Percentiles rank a stretch among this genome's conserved stretches.
Evolutionary conservation across 179 eudicot species (phyloP).

Genomic region (Beta corolliflora): DNA sequence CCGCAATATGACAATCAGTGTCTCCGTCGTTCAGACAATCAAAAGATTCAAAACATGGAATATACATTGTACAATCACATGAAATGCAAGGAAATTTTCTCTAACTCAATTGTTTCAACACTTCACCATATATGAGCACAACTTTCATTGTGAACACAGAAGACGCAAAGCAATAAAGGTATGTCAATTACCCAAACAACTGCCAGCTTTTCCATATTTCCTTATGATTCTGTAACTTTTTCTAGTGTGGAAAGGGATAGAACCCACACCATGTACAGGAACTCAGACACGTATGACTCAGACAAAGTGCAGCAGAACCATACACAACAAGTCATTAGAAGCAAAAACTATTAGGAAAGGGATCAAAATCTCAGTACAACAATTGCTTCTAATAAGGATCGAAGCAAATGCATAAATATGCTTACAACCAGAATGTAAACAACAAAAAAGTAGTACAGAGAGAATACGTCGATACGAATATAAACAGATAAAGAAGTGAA

Average conservation of each 20-base stretch:
- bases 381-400: background rate
- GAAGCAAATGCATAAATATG: too few relatives aligned
- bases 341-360: background rate
- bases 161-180: background rate
- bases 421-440: background rate
- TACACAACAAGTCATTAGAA: background rate
- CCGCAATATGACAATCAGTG: background rate
- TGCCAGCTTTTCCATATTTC: background rate
- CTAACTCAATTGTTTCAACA: too few relatives aligned
- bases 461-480: background rate
- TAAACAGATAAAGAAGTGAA: background rate
- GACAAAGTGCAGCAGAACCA: background rate
- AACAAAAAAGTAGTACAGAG: background rate
- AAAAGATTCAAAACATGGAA: background rate
- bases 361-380: background rate
- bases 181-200: background rate
- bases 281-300: background rate
- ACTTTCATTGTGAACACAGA: background rate
- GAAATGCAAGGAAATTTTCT: too few relatives aligned
- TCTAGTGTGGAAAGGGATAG: background rate
- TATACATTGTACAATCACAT: too few relatives aligned
- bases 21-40: background rate
- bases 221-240: background rate
- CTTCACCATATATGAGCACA: background rate
- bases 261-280: background rate